Conservation (phyloP, 495 filamentous ascomycete genomes). For the Extremus antarcticus region DNA sequence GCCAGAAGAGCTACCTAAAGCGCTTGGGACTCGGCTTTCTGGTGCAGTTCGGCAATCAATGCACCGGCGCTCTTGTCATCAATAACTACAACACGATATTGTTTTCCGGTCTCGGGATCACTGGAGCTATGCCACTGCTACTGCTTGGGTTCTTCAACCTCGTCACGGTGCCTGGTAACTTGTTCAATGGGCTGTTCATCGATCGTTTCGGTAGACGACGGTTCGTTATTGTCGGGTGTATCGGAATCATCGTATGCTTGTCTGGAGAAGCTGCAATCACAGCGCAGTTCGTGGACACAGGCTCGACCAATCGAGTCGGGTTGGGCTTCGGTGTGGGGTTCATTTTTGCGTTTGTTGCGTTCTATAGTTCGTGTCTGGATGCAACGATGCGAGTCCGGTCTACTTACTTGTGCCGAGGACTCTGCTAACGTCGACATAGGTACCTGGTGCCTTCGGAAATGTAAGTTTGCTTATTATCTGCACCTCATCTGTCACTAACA, state of each 20-base stretch:
- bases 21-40: slow-evolving; percentile 10
- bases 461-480: slow-evolving; percentile 1
- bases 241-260: slow-evolving; percentile 9
- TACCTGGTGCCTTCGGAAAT: slow-evolving; percentile 7
- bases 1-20: slow-evolving; percentile 12
- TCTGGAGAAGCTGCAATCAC: slow-evolving; percentile 16
- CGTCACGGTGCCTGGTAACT: slow-evolving; percentile 14
- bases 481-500: neutral
- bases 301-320: slow-evolving; percentile 10
- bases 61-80: slow-evolving; percentile 16
- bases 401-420: too few species aligned
- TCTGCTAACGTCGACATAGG: too few species aligned
- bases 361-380: slow-evolving; percentile 18
- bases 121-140: slow-evolving; percentile 13
- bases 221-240: slow-evolving; percentile 14
- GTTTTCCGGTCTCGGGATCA: slow-evolving; percentile 11
- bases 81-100: slow-evolving; percentile 16
- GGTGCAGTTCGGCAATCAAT: slow-evolving; percentile 17
- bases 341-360: slow-evolving; percentile 17
- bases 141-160: slow-evolving; percentile 15
- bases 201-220: slow-evolving; percentile 18
- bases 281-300: slow-evolving; percentile 18
- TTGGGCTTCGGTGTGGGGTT: slow-evolving; percentile 16
- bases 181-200: slow-evolving; percentile 15
- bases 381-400: slow-evolving; percentile 7